phyloP scores from a whole-genome alignment of 208 protist species.

The Trypanosoma rangeli region DNA sequence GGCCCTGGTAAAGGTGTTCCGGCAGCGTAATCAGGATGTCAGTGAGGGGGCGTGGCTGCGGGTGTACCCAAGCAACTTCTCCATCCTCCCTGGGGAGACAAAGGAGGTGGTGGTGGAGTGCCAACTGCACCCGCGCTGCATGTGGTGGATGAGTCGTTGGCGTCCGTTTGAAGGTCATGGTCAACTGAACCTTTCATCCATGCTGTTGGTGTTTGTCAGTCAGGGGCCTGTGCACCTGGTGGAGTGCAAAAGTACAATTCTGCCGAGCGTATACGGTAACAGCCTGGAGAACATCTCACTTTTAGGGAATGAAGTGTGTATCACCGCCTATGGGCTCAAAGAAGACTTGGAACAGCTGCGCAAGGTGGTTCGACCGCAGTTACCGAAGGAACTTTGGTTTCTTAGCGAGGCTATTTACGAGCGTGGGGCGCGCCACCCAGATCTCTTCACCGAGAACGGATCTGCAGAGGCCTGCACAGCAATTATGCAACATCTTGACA shows the following conservation, averaged over 20 bases:
- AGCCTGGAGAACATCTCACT: conserved; percentile 68
- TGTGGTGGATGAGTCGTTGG: conserved; percentile 68
- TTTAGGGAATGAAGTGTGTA: conserved; percentile 53
- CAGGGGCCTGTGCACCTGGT: conserved; percentile 53
- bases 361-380: conserved; percentile 43
- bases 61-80: conserved; percentile 54
- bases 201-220: conserved; percentile 61
- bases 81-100: conserved; percentile 68
- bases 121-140: conserved; percentile 52
- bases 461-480: conserved; percentile 38
- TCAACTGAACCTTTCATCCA: conserved; percentile 43
- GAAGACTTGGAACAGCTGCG: conserved; percentile 29
- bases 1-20: conserved; percentile 62
- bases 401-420: conserved; percentile 69
- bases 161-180: conserved; percentile 59
- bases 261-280: conserved; percentile 82
- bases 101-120: conserved; percentile 62
- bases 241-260: conserved; percentile 58
- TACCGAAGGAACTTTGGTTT: conserved; percentile 91
- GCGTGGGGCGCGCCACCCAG: conserved; percentile 25
- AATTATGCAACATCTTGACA: conserved; percentile 80
- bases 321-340: conserved; percentile 58
- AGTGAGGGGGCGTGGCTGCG: conserved; percentile 73
- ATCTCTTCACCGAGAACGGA: conserved; percentile 63
- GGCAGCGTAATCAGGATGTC: conserved; percentile 36